Evolutionary conservation across 2,329 filamentous ascomycete species (phyloP), one percentile per base, ranked within the genome.

Genomic region (Penicillium sp.): DNA sequence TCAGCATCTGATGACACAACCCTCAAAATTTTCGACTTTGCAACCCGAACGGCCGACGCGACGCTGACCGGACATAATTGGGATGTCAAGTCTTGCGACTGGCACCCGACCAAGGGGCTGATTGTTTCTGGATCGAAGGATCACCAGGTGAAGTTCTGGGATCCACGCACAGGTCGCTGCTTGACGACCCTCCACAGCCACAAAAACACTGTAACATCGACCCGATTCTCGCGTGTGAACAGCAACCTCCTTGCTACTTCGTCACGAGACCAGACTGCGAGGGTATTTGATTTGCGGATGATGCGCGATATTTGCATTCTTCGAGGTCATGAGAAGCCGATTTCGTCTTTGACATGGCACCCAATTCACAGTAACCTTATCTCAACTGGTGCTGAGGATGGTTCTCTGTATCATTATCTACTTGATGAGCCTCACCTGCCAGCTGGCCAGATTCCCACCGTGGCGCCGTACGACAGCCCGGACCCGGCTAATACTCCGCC

Each of bases 81-180:
- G 94, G 94, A 99, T 70, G 92, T 91, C 19, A 97, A 97, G 75
- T 90, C 87, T 50, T 95, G 95, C 55, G 93, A 99, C 71, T 99
- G 94, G 94, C 94, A 99, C 77, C 92, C 93, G 1, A 89, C 88
- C 19, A 97, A 97, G 77, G 94, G 94, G 1, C 78, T 99, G 5
- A 82, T 99, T 31, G 93, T 96, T 4, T 97, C 94, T 0, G 94
- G 94, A 36, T 97, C 93, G 11, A 99, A 99, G 76, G 94, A 99
- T 69, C 93, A 99, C 74, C 81, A 96, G 59, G 91, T 99, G 68
- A 97, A 97, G 74, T 85, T 99, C 41, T 99, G 94, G 94, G 94
- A 99, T 73, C 94, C 94, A n/a, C 85, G 94, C 53, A 93, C 88
- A 5, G 88, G 89, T 35, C 87, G 91, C 41, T 96, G 91, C 71